Evolutionary conservation across 768 basidiomycete species (phyloP).

Genomic region (Naganishia kalamii): DNA sequence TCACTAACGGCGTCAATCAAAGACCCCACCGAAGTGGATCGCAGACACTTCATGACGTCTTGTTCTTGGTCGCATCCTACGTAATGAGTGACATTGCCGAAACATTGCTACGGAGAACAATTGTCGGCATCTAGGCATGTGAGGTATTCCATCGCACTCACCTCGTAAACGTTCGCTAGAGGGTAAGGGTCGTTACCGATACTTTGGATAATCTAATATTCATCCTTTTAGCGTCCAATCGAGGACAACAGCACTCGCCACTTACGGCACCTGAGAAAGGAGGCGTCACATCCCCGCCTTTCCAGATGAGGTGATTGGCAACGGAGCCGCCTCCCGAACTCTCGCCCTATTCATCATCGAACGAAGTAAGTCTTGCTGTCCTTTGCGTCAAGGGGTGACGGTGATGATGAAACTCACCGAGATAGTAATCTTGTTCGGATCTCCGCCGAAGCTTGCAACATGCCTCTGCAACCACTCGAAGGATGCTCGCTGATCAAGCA

Average conservation of each 20-base stretch:
- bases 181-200: conserved; percentile 31
- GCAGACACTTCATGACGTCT: conserved; percentile 25
- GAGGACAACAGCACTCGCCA: too few relatives aligned
- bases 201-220: conserved; percentile 29
- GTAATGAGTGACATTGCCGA: conserved; percentile 25
- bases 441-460: conserved; percentile 39
- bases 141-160: neutral
- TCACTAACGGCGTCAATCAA: conserved; percentile 29
- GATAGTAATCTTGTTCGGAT: conserved; percentile 29
- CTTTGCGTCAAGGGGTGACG: too few relatives aligned
- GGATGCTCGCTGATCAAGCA: conserved; percentile 50
- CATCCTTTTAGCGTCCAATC: too few relatives aligned
- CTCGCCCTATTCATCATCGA: conserved; percentile 32
- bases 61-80: conserved; percentile 24
- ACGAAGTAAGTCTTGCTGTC: neutral
- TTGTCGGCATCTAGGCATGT: neutral
- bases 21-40: conserved; percentile 13
- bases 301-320: conserved; percentile 51
- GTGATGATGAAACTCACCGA: conserved; percentile 13
- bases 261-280: conserved; percentile 25
- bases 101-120: conserved; percentile 20
- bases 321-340: conserved; percentile 52
- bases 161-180: conserved; percentile 21
- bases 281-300: conserved; percentile 45
- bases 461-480: conserved; percentile 50